Conservation (phyloP, 768 basidiomycete species). For the Hypholoma fasciculare region DNA sequence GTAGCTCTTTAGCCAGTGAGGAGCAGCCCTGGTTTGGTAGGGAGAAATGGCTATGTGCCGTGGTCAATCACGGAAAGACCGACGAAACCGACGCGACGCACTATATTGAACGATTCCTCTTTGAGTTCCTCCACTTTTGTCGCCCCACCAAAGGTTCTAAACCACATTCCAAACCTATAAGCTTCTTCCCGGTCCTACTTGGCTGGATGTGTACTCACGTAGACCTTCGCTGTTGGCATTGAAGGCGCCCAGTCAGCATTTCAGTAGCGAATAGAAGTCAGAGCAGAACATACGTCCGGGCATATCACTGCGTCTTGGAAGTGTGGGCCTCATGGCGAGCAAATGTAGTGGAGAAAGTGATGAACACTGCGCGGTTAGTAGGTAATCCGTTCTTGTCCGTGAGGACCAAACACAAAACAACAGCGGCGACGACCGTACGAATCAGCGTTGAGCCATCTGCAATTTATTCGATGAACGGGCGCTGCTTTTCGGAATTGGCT, state of each 20-base stretch:
- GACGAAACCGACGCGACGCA: conserved; percentile 41
- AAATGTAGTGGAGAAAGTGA: conserved; percentile 19
- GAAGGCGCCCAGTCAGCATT: conserved; percentile 3
- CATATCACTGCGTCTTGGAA: conserved; percentile 70
- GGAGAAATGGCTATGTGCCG: conserved; percentile 71
- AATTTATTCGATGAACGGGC: too few relatives aligned
- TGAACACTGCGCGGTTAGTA: conserved; percentile 10
- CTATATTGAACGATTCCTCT: conserved; percentile 82
- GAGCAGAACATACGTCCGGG: conserved; percentile 66
- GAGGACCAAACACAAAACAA: conserved; percentile 28
- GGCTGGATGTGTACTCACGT: conserved; percentile 50
- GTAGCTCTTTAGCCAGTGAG: conserved; percentile 70
- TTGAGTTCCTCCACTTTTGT: conserved; percentile 57
- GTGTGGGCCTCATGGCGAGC: conserved; percentile 61
- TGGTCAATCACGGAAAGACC: not conserved
- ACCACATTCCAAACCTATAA: conserved; percentile 1
- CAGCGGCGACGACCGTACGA: conserved; percentile 10
- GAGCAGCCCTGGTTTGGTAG: conserved; percentile 72
- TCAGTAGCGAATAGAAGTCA: not conserved
- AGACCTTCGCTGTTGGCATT: conserved; percentile 63
- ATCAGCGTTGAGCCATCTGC: not conserved
- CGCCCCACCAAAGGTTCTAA: conserved; percentile 93
- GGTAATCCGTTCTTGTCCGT: conserved; percentile 36
- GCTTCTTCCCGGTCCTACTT: not conserved
- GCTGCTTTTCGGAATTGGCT: too few relatives aligned